Evolutionary conservation across 2,329 filamentous ascomycete species (phyloP).

Genomic region (Colletotrichum simmondsii): DNA sequence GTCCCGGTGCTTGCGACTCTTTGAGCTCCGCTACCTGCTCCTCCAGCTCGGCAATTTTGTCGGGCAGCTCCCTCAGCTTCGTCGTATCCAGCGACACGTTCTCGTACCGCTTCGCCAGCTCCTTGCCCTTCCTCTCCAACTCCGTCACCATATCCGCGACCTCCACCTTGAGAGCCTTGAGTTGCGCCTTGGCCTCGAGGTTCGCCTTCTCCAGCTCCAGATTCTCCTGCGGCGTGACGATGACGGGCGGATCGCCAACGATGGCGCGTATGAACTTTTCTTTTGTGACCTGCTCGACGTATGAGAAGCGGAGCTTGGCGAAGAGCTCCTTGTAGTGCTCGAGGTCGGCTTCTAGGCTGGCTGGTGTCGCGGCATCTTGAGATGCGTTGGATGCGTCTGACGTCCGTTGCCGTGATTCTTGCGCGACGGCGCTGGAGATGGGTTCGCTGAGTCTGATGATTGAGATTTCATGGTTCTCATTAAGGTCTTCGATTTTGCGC

Average conservation of each 20-base stretch:
- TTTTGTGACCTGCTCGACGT: constrained; percentile 98
- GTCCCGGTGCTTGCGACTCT: constrained; percentile 48
- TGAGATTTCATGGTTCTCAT: constrained; percentile 71
- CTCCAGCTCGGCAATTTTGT: constrained; percentile 60
- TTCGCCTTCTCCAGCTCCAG: constrained; percentile 77
- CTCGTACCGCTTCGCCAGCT: constrained; percentile 67
- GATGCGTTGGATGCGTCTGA: constrained; percentile 78
- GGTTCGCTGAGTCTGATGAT: constrained; percentile 83
- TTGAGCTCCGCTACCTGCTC: constrained; percentile 57
- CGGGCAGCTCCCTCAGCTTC: constrained; percentile 62
- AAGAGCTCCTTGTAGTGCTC: constrained; percentile 95
- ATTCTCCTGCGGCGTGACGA: constrained; percentile 87
- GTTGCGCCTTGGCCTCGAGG: constrained; percentile 75
- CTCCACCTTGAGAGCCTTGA: constrained; percentile 84
- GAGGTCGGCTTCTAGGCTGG: constrained; percentile 84
- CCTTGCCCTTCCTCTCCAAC: constrained; percentile 73
- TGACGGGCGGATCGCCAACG: constrained; percentile 87
- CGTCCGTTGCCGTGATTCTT: constrained; percentile 60
- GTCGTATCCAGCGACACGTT: constrained; percentile 59
- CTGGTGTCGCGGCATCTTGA: constrained; percentile 76
- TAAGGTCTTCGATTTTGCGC: constrained; percentile 62
- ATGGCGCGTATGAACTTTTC: constrained; percentile 97
- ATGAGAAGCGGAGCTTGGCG: constrained; percentile 94
- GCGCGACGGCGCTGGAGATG: constrained; percentile 65
- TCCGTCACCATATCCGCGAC: constrained; percentile 79